These are phyloP conservation scores for Epichloe scottii DNA, from an alignment of 2,329 filamentous ascomycete genomes.

Conservation along the genomic window DNA sequence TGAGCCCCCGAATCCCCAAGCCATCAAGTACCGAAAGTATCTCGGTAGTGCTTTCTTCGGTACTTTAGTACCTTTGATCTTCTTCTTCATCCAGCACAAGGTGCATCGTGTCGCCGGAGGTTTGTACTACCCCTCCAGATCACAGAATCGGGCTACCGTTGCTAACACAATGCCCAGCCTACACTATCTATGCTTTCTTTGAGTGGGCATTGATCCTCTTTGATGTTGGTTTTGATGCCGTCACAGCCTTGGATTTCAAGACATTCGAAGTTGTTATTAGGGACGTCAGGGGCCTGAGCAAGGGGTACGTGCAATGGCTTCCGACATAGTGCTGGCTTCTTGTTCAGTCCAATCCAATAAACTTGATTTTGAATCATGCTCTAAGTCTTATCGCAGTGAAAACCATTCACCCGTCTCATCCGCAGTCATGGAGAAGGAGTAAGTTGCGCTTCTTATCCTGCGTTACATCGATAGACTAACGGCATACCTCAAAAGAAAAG, in stretches of 20 bases:
- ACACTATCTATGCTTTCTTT: slow-evolving; percentile 95
- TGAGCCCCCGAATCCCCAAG: slow-evolving; percentile 77
- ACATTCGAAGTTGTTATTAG: slow-evolving; percentile 77
- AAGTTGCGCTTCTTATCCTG: slow-evolving; percentile 25
- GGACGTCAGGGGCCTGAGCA: slow-evolving; percentile 80
- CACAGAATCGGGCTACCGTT: no score
- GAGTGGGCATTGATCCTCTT: slow-evolving; percentile 93
- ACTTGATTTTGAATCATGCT: slow-evolving; percentile 19
- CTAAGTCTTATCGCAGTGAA: slow-evolving; percentile 35
- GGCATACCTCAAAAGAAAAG: slow-evolving; percentile 44
- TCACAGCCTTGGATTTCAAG: slow-evolving; percentile 84
- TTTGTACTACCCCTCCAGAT: slow-evolving; percentile 31
- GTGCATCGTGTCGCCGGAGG: slow-evolving; percentile 88
- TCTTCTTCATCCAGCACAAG: slow-evolving; percentile 98
- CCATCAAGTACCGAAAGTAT: slow-evolving; percentile 81
- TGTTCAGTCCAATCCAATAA: slow-evolving; percentile 20
- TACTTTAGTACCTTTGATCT: slow-evolving; percentile 78
- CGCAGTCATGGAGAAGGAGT: slow-evolving; percentile 59
- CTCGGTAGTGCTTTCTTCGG: slow-evolving; percentile 78
- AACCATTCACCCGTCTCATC: slow-evolving; percentile 33
- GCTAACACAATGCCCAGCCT: slow-evolving; percentile 46
- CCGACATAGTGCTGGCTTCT: slow-evolving; percentile 54
- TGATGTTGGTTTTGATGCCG: slow-evolving; percentile 91
- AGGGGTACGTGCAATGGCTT: slow-evolving; percentile 98
- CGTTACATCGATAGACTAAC: neutral